Evolutionary conservation across 75 land plant species (phyloP).

Genomic region (Cunninghamia lanceolata): DNA sequence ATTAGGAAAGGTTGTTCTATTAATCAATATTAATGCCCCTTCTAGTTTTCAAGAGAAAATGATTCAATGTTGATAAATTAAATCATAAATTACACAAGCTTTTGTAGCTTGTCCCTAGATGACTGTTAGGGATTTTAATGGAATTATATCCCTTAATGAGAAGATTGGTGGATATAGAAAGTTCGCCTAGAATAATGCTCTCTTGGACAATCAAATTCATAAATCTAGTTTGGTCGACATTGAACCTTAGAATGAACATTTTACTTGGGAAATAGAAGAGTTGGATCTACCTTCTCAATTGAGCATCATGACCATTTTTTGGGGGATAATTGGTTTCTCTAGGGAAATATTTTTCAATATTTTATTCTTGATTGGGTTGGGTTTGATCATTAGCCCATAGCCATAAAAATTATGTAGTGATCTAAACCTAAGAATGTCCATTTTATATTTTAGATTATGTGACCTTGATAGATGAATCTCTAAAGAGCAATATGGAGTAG

Average conservation of each 20-base stretch:
- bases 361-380: background rate
- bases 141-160: too few relatives aligned
- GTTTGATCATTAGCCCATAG: background rate
- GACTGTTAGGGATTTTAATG: too few relatives aligned
- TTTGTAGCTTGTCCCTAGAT: too few relatives aligned
- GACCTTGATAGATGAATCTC: background rate
- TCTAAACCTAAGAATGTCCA: background rate
- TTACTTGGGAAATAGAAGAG: background rate
- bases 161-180: too few relatives aligned
- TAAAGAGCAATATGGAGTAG: background rate
- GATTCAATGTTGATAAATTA: too few relatives aligned
- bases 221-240: background rate
- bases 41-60: too few relatives aligned
- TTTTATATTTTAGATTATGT: background rate
- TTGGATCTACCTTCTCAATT: background rate
- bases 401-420: background rate
- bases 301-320: background rate
- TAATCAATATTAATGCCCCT: too few relatives aligned
- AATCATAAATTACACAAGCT: too few relatives aligned
- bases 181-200: too few relatives aligned
- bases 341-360: background rate
- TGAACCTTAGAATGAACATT: background rate
- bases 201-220: too few relatives aligned
- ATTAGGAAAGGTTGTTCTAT: too few relatives aligned
- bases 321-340: background rate